Percentiles rank a stretch among this genome's conserved stretches.
These are phyloP conservation scores for Galerina sulciceps DNA, from an alignment of 768 basidiomycete species.

Conservation along the genomic window DNA sequence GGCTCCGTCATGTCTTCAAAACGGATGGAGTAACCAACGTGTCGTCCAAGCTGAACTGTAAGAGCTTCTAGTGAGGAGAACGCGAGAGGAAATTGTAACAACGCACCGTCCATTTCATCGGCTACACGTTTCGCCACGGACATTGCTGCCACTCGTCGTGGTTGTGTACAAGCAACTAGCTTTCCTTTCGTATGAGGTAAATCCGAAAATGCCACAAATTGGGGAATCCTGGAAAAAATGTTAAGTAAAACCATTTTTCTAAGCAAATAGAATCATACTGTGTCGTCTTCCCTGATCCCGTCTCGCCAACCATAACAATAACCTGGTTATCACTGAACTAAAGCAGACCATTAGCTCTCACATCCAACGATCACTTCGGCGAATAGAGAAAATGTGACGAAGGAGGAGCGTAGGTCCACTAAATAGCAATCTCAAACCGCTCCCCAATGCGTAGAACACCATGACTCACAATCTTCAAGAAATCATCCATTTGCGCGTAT, in stretches of 20 bases:
- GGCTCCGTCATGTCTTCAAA: conserved; percentile 96
- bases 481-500: conserved; percentile 90
- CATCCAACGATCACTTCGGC: conserved; percentile 23
- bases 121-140: conserved; percentile 98
- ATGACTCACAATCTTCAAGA: conserved; percentile 80
- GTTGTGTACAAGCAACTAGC: conserved; percentile 96
- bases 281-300: too few relatives aligned
- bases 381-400: conserved; percentile 15
- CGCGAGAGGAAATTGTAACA: neutral
- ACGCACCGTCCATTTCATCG: conserved; percentile 97
- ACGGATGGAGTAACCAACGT: conserved; percentile 97
- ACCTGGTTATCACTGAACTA: conserved; percentile 82
- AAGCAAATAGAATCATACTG: neutral
- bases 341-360: conserved; percentile 31
- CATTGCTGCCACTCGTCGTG: conserved; percentile 96
- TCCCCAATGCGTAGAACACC: conserved; percentile 33
- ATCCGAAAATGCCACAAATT: conserved; percentile 94
- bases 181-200: conserved; percentile 89
- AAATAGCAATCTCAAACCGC: conserved; percentile 50
- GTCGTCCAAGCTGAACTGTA: conserved; percentile 86
- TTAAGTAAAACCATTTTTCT: conserved; percentile 5
- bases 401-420: conserved; percentile 37
- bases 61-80: conserved; percentile 1
- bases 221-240: conserved; percentile 74
- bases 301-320: conserved; percentile 79